A percentile compares a stretch with the other conserved stretches of the same genome.
These are phyloP conservation scores for Hyaloscypha variabilis DNA, from an alignment of 495 filamentous ascomycete genomes.

Conservation along the genomic window DNA sequence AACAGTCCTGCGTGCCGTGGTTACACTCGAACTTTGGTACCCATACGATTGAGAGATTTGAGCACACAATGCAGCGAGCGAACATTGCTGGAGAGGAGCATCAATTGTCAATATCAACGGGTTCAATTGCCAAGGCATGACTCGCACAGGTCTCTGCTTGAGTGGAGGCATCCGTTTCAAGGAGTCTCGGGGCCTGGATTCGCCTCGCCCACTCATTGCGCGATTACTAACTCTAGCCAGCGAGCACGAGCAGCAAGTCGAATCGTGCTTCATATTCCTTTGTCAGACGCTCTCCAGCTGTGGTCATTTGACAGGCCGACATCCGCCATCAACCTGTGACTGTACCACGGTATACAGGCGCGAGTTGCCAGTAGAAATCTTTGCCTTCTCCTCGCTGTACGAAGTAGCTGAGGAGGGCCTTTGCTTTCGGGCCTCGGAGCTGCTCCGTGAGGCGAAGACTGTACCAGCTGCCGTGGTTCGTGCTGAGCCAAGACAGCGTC, in stretches of 20 bases:
- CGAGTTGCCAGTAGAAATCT: neutral
- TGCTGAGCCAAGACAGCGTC: neutral
- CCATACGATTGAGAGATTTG: neutral
- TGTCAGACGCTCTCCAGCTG: neutral
- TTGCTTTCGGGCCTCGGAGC: neutral
- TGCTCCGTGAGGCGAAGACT: neutral
- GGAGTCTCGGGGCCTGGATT: constrained; percentile 12
- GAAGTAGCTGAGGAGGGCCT: too few relatives aligned
- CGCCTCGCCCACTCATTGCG: constrained; percentile 14
- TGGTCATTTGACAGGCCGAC: constrained; percentile 6
- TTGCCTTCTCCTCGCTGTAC: neutral
- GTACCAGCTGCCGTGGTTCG: neutral
- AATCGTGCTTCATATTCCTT: constrained; percentile 8
- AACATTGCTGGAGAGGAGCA: neutral
- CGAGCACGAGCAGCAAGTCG: neutral
- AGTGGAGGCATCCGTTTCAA: constrained; percentile 19
- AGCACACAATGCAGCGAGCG: neutral
- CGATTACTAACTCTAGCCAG: constrained; percentile 15
- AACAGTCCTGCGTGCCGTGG: neutral
- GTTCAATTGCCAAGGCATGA: neutral
- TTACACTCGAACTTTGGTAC: neutral
- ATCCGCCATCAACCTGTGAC: neutral
- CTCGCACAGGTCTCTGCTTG: constrained; percentile 1
- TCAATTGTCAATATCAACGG: neutral
- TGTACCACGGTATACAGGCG: neutral